Evolutionary conservation across 257 asterid genomes (phyloP), one percentile per base, ranked within the genome.

Genomic region (Ehretia macrophylla): DNA sequence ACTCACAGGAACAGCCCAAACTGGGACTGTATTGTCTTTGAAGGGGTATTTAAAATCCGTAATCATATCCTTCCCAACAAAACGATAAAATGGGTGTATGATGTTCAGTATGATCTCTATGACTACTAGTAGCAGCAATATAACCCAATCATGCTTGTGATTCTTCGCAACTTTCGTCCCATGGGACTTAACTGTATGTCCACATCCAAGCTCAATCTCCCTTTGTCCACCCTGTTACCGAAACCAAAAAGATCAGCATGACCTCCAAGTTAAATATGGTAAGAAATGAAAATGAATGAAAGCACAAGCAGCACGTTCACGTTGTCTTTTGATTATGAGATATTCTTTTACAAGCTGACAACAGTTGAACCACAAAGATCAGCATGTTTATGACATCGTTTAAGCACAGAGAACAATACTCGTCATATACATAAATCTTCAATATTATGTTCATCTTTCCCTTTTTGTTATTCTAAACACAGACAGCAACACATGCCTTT

Each of bases 1-100:
- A 64, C 95, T 89, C 75, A 89, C 95, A 11, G 97, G 97, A 73
- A 89, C 95, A 12, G 94, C 73, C 95, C 95, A 89, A 18, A 84
- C 47, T 5, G 97, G 97, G 46, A 89, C 94, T 0, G 95, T 86
- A 51, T 86, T 83, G 8, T 77, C 89, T 75, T 86, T 84, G 83
- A 89, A 66, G 12, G 97, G 97, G 68, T 86, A 89, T 68, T 11
- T 86, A 23, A 89, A 89, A 76, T 89, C 97, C 0, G 66, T 62
- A 85, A 89, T 61, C 95, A 89, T 89, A 73, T 71, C 87, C 73
- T 27, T 10, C 57, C 97, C 95, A 44, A 89, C 95, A 42, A 79
- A 89, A 18, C 97, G 90, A 55, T 79, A 59, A 65, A 80, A 89
- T 1, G 95, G 97, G 52, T 81, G 75, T 55, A 82, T 61, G 56